Percentiles rank a stretch among this genome's conserved stretches.
Evolutionary conservation across 805 yeast species (phyloP).

Genomic region (Komagataella pseudopastoris): DNA sequence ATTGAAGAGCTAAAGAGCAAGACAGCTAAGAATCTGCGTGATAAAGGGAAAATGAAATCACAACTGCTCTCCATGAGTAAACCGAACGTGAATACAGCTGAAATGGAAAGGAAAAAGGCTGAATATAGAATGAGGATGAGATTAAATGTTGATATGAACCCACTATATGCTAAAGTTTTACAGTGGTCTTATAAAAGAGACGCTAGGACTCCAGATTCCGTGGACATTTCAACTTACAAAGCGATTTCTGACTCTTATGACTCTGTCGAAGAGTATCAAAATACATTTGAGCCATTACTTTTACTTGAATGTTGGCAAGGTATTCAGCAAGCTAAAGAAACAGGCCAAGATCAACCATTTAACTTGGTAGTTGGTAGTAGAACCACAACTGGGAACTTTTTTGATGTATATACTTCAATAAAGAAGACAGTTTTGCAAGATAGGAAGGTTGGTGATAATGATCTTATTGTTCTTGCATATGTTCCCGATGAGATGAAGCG

Average conservation of each 20-base stretch:
- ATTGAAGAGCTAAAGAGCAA: background rate
- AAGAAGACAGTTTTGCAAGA: conserved; percentile 37
- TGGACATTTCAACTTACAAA: conserved; percentile 19
- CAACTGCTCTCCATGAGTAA: conserved; percentile 2
- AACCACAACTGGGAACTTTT: conserved; percentile 72
- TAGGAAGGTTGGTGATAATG: conserved; percentile 56
- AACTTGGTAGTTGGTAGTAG: conserved; percentile 63
- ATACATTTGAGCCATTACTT: conserved; percentile 65
- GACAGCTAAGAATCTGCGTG: background rate
- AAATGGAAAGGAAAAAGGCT: conserved; percentile 35
- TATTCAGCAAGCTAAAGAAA: conserved; percentile 56
- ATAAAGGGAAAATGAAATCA: background rate
- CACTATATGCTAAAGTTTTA: conserved; percentile 56
- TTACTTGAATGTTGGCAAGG: conserved; percentile 92
- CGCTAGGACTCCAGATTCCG: conserved; percentile 47
- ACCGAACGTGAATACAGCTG: conserved; percentile 3
- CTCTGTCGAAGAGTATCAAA: conserved; percentile 51
- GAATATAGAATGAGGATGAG: conserved; percentile 72
- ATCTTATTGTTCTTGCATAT: conserved; percentile 52
- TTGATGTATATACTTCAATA: conserved; percentile 71
- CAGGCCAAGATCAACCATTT: conserved; percentile 48
- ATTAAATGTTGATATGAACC: conserved; percentile 63
- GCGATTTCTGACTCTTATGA: conserved; percentile 43
- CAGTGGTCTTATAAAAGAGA: conserved; percentile 61
- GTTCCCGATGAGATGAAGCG: conserved; percentile 22